Conservation (phyloP, 164 flowering plant genomes). For the Liquidambar formosana region DNA sequence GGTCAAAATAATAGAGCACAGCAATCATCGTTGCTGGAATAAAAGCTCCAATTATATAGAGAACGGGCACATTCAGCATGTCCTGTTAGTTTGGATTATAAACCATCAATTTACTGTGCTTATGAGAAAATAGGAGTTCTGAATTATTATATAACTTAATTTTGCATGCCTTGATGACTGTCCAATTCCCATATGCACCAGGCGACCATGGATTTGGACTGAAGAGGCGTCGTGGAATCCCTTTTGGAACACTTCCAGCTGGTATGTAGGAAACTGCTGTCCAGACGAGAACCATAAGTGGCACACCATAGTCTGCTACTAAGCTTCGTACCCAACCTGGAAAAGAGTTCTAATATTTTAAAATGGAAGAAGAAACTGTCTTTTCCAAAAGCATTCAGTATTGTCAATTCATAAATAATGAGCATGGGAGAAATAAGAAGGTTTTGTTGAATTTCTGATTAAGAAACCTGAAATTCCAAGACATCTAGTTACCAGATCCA, state of each 20-base stretch:
- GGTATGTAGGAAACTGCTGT: constrained; percentile 91
- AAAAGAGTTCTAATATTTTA: background rate
- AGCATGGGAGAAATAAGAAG: too few relatives aligned
- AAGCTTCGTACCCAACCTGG: constrained; percentile 89
- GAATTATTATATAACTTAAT: background rate
- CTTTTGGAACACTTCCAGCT: constrained; percentile 65
- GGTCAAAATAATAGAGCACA: constrained; percentile 97
- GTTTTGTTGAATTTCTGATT: background rate
- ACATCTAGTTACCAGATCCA: constrained; percentile 64
- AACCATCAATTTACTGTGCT: background rate
- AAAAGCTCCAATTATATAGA: constrained; percentile 91
- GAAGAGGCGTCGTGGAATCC: constrained; percentile 87
- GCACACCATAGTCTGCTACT: constrained; percentile 97
- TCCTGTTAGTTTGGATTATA: constrained; percentile 53
- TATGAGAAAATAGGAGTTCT: background rate
- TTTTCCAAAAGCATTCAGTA: too few relatives aligned
- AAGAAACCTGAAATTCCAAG: background rate
- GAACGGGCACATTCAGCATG: constrained; percentile 86
- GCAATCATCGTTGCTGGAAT: constrained; percentile 99
- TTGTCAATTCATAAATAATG: background rate
- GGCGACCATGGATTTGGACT: constrained; percentile 99
- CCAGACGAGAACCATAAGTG: constrained; percentile 95
- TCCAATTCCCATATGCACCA: constrained; percentile 96
- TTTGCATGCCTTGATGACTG: constrained; percentile 71
- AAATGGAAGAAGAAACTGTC: background rate